These are phyloP conservation scores for Cutaneotrichosporon cavernicola DNA, from an alignment of 1,284 basidiomycete genomes.

Conservation along the genomic window DNA sequence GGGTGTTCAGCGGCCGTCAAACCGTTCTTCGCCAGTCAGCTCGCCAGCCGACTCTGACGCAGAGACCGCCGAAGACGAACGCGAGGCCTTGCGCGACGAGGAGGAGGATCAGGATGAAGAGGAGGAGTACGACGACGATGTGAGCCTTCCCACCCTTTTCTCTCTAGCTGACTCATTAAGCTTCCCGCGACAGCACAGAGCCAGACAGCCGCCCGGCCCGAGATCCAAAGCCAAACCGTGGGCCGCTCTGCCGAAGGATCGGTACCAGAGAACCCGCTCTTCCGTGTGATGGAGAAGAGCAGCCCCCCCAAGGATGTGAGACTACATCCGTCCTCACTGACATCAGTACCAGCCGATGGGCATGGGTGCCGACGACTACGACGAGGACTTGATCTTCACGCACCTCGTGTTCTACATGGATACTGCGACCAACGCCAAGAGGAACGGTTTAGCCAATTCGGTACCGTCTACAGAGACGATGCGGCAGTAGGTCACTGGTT, in stretches of 20 bases:
- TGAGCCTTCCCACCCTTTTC: not conserved
- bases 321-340: not conserved
- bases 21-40: not conserved
- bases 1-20: not conserved
- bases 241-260: not conserved
- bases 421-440: slow-evolving; percentile 66
- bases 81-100: slow-evolving; percentile 11
- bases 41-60: not conserved
- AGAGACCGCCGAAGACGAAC: slow-evolving; percentile 16
- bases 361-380: slow-evolving; percentile 69
- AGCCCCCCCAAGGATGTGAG: slow-evolving; percentile 6
- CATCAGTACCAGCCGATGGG: slow-evolving; percentile 59
- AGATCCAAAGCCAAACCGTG: not conserved
- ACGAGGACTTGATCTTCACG: slow-evolving; percentile 66
- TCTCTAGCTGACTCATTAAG: too few species aligned
- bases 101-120: slow-evolving; percentile 25
- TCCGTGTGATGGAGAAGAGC: slow-evolving; percentile 10
- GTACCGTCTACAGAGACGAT: slow-evolving; percentile 56
- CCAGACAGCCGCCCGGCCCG: not conserved
- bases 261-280: not conserved
- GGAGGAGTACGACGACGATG: slow-evolving; percentile 33
- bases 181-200: not conserved
- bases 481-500: slow-evolving; percentile 55
- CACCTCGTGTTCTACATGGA: slow-evolving; percentile 87
- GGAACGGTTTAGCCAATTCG: slow-evolving; percentile 61